Evolutionary conservation across 805 yeast species (phyloP).

Genomic region (Metschnikowia gelsemii): DNA sequence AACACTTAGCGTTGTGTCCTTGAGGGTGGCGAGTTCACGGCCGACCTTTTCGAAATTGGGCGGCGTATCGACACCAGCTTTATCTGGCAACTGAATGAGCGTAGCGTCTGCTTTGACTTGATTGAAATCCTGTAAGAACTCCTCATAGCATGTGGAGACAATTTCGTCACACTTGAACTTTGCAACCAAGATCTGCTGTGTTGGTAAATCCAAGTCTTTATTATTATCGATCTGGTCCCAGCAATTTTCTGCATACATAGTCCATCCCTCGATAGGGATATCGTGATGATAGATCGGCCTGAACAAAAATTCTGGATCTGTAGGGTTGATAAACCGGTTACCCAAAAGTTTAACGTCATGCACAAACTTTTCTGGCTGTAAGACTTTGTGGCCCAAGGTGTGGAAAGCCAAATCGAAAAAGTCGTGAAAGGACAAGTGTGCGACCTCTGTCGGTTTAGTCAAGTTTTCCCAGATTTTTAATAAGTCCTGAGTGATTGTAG

Average conservation of each 20-base stretch:
- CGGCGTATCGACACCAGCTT: slow-evolving; percentile 13
- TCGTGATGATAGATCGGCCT: slow-evolving; percentile 72
- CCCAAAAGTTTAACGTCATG: slow-evolving; percentile 63
- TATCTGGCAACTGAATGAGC: slow-evolving; percentile 2
- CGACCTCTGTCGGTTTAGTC: slow-evolving; percentile 67
- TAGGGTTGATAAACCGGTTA: slow-evolving; percentile 48
- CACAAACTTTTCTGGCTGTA: slow-evolving; percentile 70
- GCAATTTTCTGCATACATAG: slow-evolving; percentile 81
- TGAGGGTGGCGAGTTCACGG: slow-evolving; percentile 40
- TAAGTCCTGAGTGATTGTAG: slow-evolving; percentile 70
- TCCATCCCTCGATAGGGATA: slow-evolving; percentile 96
- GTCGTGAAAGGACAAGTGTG: slow-evolving; percentile 57
- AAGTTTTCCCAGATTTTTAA: slow-evolving; percentile 74
- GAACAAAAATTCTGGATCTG: slow-evolving; percentile 47
- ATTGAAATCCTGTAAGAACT: slow-evolving; percentile 26
- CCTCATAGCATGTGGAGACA: slow-evolving; percentile 38
- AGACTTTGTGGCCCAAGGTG: slow-evolving; percentile 79
- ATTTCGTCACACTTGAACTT: slow-evolving; percentile 94
- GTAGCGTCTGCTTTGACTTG: slow-evolving; percentile 13
- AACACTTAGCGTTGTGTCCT: slow-evolving; percentile 44
- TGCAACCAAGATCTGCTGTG: slow-evolving; percentile 94
- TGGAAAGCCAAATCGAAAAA: slow-evolving; percentile 84
- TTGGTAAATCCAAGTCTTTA: slow-evolving; percentile 93
- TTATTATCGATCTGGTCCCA: slow-evolving; percentile 94
- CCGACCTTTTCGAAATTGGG: slow-evolving; percentile 50